These are phyloP conservation scores for Clitopilus passeckerianus DNA, from an alignment of 768 basidiomycete species.

Conservation along the genomic window DNA sequence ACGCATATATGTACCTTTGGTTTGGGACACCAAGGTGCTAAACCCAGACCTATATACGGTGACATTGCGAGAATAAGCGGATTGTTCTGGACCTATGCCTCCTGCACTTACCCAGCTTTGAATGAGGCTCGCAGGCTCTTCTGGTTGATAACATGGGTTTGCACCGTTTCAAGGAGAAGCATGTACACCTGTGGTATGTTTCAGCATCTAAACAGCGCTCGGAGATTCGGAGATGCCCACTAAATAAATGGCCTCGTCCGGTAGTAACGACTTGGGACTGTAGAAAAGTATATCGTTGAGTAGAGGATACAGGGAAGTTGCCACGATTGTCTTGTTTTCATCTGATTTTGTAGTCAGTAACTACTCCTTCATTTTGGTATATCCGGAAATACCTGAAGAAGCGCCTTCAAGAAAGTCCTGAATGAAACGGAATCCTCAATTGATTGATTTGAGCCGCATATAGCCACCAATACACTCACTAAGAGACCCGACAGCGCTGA, in stretches of 20 bases:
- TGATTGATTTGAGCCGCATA: not conserved
- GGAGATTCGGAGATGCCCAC: slow-evolving; percentile 13
- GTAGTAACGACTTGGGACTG: not conserved
- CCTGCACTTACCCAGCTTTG: not conserved
- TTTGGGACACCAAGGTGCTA: not conserved
- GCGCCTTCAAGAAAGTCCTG: slow-evolving; percentile 27
- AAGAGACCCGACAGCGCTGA: slow-evolving; percentile 50
- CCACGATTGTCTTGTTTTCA: slow-evolving; percentile 23
- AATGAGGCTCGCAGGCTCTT: not conserved
- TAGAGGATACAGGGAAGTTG: slow-evolving; percentile 16
- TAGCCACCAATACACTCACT: slow-evolving; percentile 18
- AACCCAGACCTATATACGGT: not conserved
- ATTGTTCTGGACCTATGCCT: not conserved
- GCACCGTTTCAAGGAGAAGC: slow-evolving; percentile 43
- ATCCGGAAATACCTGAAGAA: slow-evolving; percentile 17
- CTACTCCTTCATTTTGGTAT: not conserved
- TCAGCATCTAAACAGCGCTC: slow-evolving; percentile 10
- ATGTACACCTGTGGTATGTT: slow-evolving; percentile 41
- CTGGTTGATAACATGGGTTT: slow-evolving; percentile 29
- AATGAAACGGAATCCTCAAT: not conserved
- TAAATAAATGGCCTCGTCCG: not conserved
- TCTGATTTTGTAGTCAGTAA: slow-evolving; percentile 14
- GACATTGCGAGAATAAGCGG: no score
- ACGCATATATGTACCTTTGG: not conserved
- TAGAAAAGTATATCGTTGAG: slow-evolving; percentile 17